phyloP scores from a whole-genome alignment of 345 rosid species.

The Geranium rotundifolium region DNA sequence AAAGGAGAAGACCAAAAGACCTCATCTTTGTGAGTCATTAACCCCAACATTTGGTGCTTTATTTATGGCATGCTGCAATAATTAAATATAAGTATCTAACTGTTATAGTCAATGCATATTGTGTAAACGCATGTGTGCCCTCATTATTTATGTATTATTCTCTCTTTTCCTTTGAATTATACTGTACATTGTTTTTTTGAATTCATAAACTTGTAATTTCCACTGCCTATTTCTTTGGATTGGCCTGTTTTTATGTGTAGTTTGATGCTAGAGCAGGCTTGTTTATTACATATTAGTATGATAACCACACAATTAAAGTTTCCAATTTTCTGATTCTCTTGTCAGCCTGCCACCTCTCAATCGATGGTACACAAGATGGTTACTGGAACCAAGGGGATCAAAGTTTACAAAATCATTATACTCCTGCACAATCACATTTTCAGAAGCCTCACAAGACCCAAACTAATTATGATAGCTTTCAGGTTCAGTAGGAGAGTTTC shows the following conservation, averaged over 20 bases:
- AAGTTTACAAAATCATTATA: conserved; percentile 49
- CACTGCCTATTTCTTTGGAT: too few relatives aligned
- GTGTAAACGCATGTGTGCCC: neutral
- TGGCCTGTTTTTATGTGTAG: too few relatives aligned
- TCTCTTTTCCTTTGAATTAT: neutral
- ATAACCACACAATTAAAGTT: conserved; percentile 1
- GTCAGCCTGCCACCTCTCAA: conserved; percentile 47
- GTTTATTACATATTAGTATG: too few relatives aligned
- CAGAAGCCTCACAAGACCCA: conserved; percentile 53
- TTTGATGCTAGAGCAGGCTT: too few relatives aligned
- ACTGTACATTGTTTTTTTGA: too few relatives aligned
- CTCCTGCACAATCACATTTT: conserved; percentile 44
- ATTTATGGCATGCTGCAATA: neutral
- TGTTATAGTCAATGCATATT: neutral
- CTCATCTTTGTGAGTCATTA: too few relatives aligned
- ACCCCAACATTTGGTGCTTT: neutral
- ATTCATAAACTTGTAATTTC: too few relatives aligned
- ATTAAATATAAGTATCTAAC: too few relatives aligned
- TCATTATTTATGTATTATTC: too few relatives aligned
- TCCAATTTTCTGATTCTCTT: conserved; percentile 17
- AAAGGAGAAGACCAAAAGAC: too few relatives aligned
- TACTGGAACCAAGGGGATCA: conserved; percentile 60
- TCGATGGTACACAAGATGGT: conserved; percentile 49
- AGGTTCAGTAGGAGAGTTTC: conserved; percentile 54
- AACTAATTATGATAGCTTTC: conserved; percentile 50